Percentiles rank a stretch among this genome's conserved stretches.
Conservation (phyloP, 352 stramenopile genomes). For the Hyaloperonospora brassicae region DNA sequence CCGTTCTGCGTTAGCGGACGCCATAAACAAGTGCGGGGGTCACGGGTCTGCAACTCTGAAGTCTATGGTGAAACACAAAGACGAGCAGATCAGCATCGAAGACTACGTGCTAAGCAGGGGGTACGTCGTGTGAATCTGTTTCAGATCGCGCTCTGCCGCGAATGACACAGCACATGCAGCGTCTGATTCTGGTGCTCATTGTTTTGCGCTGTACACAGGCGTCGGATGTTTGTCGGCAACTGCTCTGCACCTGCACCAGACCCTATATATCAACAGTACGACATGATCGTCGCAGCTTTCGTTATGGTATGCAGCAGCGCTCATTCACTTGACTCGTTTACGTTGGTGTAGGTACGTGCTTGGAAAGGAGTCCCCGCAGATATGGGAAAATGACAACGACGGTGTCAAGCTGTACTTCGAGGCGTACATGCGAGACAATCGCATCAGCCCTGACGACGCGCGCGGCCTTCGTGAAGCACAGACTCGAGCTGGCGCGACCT, state of each 20-base stretch:
- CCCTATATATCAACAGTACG: constrained; percentile 57
- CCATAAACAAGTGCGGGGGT: constrained; percentile 24
- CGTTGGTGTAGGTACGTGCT: constrained; percentile 48
- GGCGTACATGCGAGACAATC: constrained; percentile 68
- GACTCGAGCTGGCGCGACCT: constrained; percentile 61
- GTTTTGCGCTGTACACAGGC: constrained; percentile 19
- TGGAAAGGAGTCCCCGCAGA: constrained; percentile 42
- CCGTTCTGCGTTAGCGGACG: constrained; percentile 23
- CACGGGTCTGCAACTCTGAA: constrained; percentile 25
- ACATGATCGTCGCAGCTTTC: background rate
- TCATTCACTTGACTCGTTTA: constrained; percentile 1
- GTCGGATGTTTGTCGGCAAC: constrained; percentile 61
- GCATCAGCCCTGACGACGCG: constrained; percentile 62
- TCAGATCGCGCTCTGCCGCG: background rate
- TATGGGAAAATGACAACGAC: constrained; percentile 80
- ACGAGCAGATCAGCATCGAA: constrained; percentile 55
- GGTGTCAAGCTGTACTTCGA: constrained; percentile 77
- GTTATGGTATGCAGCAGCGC: background rate
- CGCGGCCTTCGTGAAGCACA: constrained; percentile 56
- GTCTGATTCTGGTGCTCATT: background rate
- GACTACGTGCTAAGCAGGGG: constrained; percentile 39
- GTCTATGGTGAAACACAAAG: constrained; percentile 39
- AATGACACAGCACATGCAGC: background rate
- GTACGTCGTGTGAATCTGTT: constrained; percentile 20
- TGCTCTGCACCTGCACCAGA: constrained; percentile 35